Evolutionary conservation across 495 filamentous ascomycete genomes (phyloP).

Genomic region (Aspergillus kassunensis): DNA sequence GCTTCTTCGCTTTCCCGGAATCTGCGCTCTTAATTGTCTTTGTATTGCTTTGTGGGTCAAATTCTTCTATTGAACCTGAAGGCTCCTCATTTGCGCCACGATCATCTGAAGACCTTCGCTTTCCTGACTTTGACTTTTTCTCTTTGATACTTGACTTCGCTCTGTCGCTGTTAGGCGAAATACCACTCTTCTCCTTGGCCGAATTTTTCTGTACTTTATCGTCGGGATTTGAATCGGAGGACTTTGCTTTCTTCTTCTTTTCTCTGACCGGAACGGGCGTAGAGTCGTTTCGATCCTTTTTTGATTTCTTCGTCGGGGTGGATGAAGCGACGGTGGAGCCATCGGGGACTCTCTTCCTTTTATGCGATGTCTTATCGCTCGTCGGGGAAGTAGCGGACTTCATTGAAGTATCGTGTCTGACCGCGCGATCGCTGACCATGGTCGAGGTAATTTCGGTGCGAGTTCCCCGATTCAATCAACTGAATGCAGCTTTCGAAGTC

Average conservation of each 20-base stretch:
- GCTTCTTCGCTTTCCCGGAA: slow-evolving; percentile 2
- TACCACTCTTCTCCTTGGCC: slow-evolving; percentile 28
- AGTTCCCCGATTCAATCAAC: background rate
- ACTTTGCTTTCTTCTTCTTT: slow-evolving; percentile 25
- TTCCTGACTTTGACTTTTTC: slow-evolving; percentile 30
- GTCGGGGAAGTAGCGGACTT: slow-evolving; percentile 18
- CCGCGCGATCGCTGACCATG: slow-evolving; percentile 28
- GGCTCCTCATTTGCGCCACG: slow-evolving; percentile 12
- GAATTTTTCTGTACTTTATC: slow-evolving; percentile 19
- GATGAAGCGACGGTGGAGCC: slow-evolving; percentile 21
- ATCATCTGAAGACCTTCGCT: slow-evolving; percentile 24
- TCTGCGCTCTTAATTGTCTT: background rate
- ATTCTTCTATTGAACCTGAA: slow-evolving; percentile 18
- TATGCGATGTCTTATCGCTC: slow-evolving; percentile 28
- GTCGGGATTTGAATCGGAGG: slow-evolving; percentile 15
- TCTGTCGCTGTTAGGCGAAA: slow-evolving; percentile 26
- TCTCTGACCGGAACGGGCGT: slow-evolving; percentile 14
- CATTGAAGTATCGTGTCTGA: slow-evolving; percentile 16
- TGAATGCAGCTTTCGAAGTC: background rate
- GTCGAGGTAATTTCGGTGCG: slow-evolving; percentile 12
- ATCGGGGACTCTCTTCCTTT: slow-evolving; percentile 39
- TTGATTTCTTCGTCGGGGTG: slow-evolving; percentile 39
- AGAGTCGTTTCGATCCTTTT: slow-evolving; percentile 27
- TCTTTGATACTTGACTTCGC: slow-evolving; percentile 17
- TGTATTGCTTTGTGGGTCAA: slow-evolving; percentile 5